phyloP scores from a whole-genome alignment of 495 filamentous ascomycete genomes.

The Platismatia glauca region DNA sequence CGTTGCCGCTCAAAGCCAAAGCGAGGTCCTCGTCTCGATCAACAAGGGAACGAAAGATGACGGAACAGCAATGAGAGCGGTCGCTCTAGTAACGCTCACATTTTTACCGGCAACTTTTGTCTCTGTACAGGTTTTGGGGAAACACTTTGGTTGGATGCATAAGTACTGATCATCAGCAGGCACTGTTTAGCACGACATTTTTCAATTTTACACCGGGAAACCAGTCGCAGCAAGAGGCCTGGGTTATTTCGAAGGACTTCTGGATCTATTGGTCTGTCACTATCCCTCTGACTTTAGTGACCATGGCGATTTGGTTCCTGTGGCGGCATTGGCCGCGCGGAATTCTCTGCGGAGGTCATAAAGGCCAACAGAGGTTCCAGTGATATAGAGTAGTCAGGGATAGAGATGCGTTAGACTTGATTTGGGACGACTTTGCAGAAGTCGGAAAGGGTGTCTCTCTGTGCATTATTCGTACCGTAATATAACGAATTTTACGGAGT shows the following conservation, averaged over 20 bases:
- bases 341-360: neutral
- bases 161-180: conserved; percentile 1
- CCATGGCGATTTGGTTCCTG: neutral
- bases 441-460: neutral
- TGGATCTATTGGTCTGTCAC: conserved; percentile 9
- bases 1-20: conserved; percentile 4
- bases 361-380: neutral
- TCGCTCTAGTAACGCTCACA: conserved; percentile 28
- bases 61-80: conserved; percentile 28
- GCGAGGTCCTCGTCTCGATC: conserved; percentile 21
- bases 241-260: conserved; percentile 3
- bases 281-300: neutral
- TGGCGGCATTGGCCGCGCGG: neutral
- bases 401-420: too few species aligned
- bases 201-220: conserved; percentile 2
- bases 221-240: neutral
- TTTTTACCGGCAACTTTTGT: conserved; percentile 33
- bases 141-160: neutral
- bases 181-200: conserved; percentile 9
- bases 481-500: too few species aligned
- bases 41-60: conserved; percentile 23
- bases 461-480: neutral
- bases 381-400: neutral
- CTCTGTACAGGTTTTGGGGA: neutral
- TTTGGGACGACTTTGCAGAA: neutral